These are phyloP conservation scores for Thelonectria rubi DNA, from an alignment of 2,329 filamentous ascomycete species.

Conservation along the genomic window DNA sequence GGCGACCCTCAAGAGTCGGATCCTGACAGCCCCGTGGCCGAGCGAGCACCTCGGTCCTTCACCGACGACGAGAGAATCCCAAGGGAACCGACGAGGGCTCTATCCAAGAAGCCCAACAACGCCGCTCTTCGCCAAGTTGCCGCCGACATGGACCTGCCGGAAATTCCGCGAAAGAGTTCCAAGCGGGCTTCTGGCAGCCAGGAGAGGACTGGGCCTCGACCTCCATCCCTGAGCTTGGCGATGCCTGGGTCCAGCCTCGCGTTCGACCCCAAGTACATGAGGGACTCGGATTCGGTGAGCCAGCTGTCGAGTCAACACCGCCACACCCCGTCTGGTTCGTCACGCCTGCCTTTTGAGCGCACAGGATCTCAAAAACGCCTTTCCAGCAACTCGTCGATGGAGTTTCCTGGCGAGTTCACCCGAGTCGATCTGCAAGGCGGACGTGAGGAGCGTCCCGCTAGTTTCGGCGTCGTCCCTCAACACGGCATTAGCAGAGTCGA, in stretches of 20 bases:
- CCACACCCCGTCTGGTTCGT: slow-evolving; percentile 39
- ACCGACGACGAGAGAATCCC: slow-evolving; percentile 54
- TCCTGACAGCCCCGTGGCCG: slow-evolving; percentile 47
- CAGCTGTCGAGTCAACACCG: slow-evolving; percentile 36
- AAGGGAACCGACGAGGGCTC: slow-evolving; percentile 33
- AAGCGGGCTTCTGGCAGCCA: slow-evolving; percentile 62
- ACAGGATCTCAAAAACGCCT: slow-evolving; percentile 61
- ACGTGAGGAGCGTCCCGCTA: slow-evolving; percentile 60
- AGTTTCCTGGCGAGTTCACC: slow-evolving; percentile 56
- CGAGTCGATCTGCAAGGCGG: slow-evolving; percentile 51
- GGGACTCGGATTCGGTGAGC: slow-evolving; percentile 34
- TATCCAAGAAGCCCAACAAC: slow-evolving; percentile 36
- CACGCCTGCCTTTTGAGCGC: slow-evolving; percentile 65
- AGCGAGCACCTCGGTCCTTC: slow-evolving; percentile 39
- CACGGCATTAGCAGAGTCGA: slow-evolving; percentile 66
- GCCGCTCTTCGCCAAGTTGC: slow-evolving; percentile 33
- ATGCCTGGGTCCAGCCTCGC: slow-evolving; percentile 38
- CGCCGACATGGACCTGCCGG: slow-evolving; percentile 55
- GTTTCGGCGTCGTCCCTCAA: slow-evolving; percentile 65
- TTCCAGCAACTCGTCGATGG: slow-evolving; percentile 61
- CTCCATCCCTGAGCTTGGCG: slow-evolving; percentile 49
- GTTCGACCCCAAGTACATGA: slow-evolving; percentile 31
- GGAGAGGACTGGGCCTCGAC: slow-evolving; percentile 39
- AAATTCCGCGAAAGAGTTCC: slow-evolving; percentile 78
- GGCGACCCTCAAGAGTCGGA: slow-evolving; percentile 58